Percentiles rank a stretch among this genome's conserved stretches.
Conservation (phyloP, 495 filamentous ascomycete genomes). For the Beverwykella pulmonaria region DNA sequence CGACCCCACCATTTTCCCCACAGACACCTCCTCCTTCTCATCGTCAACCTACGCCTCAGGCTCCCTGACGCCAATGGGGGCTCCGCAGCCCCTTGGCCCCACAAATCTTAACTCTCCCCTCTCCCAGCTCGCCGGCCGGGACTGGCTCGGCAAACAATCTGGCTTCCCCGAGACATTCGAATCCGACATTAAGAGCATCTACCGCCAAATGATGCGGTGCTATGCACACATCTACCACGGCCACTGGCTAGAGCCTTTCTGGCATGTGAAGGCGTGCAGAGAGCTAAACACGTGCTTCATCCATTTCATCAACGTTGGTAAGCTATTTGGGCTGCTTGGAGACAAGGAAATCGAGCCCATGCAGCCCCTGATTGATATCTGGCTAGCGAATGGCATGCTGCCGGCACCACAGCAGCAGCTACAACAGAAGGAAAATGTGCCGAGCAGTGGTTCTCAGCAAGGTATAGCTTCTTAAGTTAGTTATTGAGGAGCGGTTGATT, state of each 20-base stretch:
- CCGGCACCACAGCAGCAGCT: conserved; percentile 46
- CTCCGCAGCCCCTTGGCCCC: conserved; percentile 55
- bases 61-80: conserved; percentile 58
- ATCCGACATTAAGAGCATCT: conserved; percentile 84
- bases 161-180: conserved; percentile 87
- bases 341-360: conserved; percentile 89
- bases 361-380: conserved; percentile 88
- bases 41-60: conserved; percentile 28
- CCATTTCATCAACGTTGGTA: conserved; percentile 87
- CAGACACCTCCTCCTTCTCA: conserved; percentile 41
- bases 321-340: conserved; percentile 77
- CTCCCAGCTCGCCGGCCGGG: conserved; percentile 53
- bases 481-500: too few species aligned
- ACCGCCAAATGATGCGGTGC: conserved; percentile 96
- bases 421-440: conserved; percentile 20
- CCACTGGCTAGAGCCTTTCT: conserved; percentile 81
- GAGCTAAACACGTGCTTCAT: conserved; percentile 94
- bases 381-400: conserved; percentile 81
- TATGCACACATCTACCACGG: conserved; percentile 84
- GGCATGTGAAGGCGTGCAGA: conserved; percentile 84
- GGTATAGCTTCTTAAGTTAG: background rate
- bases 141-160: conserved; percentile 85
- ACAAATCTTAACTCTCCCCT: conserved; percentile 52
- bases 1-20: conserved; percentile 84
- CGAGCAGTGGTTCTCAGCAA: conserved; percentile 12